Conservation (phyloP, 2,329 filamentous ascomycete genomes). For the Sodiomyces alkalinus region DNA sequence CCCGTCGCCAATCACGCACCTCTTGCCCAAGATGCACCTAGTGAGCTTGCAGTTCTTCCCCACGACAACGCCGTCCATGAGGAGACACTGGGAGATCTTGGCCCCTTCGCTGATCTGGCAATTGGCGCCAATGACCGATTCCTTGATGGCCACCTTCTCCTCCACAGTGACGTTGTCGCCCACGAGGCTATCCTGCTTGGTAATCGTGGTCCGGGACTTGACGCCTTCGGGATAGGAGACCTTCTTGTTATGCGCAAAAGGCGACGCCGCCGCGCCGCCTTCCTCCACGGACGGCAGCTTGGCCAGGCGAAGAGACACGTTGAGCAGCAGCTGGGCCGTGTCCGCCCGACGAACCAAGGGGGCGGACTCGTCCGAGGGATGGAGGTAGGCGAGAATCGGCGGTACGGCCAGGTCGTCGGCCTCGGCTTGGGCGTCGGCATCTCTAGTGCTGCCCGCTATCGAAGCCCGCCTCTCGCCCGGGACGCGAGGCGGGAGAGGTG, state of each 20-base stretch:
- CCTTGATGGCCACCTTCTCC: slow-evolving; percentile 83
- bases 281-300: slow-evolving; percentile 64
- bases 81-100: slow-evolving; percentile 68
- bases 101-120: slow-evolving; percentile 79
- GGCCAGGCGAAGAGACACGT: slow-evolving; percentile 71
- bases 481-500: background rate
- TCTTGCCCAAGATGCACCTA: slow-evolving; percentile 70
- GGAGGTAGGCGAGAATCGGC: slow-evolving; percentile 69
- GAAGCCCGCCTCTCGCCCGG: slow-evolving; percentile 1
- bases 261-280: slow-evolving; percentile 41
- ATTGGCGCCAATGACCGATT: slow-evolving; percentile 74
- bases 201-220: slow-evolving; percentile 67
- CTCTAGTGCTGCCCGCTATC: slow-evolving; percentile 1
- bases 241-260: slow-evolving; percentile 66
- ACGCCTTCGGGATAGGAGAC: slow-evolving; percentile 73
- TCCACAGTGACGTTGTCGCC: slow-evolving; percentile 82
- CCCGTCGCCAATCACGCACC: slow-evolving; percentile 70
- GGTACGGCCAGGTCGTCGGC: slow-evolving; percentile 32
- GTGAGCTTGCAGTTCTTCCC: slow-evolving; percentile 75
- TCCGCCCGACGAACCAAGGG: slow-evolving; percentile 79
- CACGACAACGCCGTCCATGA: slow-evolving; percentile 85
- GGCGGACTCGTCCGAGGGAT: slow-evolving; percentile 36
- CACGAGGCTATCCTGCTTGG: slow-evolving; percentile 65
- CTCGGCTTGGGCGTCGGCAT: slow-evolving; percentile 11
- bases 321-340: slow-evolving; percentile 66